These are phyloP conservation scores for Pestalotiopsis sp. DNA, from an alignment of 2,329 filamentous ascomycete species.

Conservation along the genomic window DNA sequence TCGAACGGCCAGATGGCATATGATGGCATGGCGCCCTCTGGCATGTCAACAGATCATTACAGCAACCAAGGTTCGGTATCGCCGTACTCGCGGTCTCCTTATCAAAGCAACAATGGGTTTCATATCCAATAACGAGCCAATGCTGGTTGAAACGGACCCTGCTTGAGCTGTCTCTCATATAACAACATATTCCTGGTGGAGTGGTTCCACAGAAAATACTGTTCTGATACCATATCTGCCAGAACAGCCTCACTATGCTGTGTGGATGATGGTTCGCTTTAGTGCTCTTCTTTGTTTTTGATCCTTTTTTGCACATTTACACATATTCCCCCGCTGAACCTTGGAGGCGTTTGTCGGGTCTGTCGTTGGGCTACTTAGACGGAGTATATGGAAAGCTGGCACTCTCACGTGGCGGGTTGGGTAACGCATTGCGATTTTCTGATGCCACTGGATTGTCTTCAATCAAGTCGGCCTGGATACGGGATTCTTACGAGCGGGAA, in stretches of 20 bases:
- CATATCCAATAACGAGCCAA: constrained; percentile 25
- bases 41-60: constrained; percentile 37
- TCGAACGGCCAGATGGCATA: constrained; percentile 33
- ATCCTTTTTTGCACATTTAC: background rate
- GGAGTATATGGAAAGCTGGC: background rate
- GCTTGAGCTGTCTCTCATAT: background rate
- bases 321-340: background rate
- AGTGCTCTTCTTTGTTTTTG: background rate
- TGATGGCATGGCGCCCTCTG: constrained; percentile 32
- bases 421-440: background rate
- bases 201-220: background rate
- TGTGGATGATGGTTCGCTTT: background rate
- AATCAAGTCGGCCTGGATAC: too few relatives aligned
- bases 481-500: too few relatives aligned
- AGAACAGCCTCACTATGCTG: background rate
- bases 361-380: background rate
- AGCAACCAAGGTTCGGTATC: constrained; percentile 45
- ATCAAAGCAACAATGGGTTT: constrained; percentile 38
- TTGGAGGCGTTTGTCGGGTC: background rate
- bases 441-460: too few relatives aligned
- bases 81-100: constrained; percentile 45
- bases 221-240: background rate
- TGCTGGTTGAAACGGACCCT: constrained; percentile 18
- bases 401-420: background rate
- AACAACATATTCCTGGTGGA: background rate